Evolutionary conservation across 2,329 filamentous ascomycete genomes (phyloP).

Genomic region (Colletotrichum cuscutae): DNA sequence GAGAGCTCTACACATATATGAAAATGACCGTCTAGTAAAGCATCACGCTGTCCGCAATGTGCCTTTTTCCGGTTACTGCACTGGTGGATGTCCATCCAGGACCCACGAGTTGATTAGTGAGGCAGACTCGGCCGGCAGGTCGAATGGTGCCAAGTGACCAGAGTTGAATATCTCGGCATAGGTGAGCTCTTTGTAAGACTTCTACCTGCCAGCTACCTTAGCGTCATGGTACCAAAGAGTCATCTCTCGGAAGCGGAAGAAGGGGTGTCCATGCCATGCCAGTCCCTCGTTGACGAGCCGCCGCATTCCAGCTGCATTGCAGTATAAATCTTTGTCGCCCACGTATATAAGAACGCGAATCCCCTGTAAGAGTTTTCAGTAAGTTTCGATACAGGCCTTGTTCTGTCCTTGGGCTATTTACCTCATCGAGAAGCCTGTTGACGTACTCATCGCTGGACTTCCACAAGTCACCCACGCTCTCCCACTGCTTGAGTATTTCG

Average conservation of each 20-base stretch:
- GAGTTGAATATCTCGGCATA: slow-evolving; percentile 17
- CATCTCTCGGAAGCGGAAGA: slow-evolving; percentile 6
- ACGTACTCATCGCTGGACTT: slow-evolving; percentile 9
- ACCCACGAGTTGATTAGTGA: neutral
- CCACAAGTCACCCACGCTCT: slow-evolving; percentile 12
- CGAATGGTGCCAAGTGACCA: slow-evolving; percentile 14
- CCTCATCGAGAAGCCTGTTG: neutral
- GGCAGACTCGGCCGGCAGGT: slow-evolving; percentile 1
- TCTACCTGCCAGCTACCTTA: slow-evolving; percentile 1
- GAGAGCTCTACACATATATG: too few species aligned
- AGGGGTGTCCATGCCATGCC: slow-evolving; percentile 1
- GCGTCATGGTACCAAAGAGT: slow-evolving; percentile 6
- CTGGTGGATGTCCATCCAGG: neutral
- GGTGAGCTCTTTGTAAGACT: neutral
- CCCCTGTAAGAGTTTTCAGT: neutral
- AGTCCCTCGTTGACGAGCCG: slow-evolving; percentile 9
- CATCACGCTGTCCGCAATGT: too few species aligned
- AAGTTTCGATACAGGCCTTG: neutral
- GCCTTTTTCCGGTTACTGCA: neutral
- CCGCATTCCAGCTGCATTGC: slow-evolving; percentile 17
- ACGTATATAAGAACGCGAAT: slow-evolving; percentile 14
- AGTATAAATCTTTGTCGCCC: slow-evolving; percentile 18
- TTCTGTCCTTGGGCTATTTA: neutral
- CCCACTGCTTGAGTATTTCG: neutral
- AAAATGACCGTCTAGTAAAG: too few species aligned